A percentile compares a stretch with the other conserved stretches of the same genome.
These are phyloP conservation scores for Medicago arabica DNA, from an alignment of 306 rosid species.

Conservation along the genomic window DNA sequence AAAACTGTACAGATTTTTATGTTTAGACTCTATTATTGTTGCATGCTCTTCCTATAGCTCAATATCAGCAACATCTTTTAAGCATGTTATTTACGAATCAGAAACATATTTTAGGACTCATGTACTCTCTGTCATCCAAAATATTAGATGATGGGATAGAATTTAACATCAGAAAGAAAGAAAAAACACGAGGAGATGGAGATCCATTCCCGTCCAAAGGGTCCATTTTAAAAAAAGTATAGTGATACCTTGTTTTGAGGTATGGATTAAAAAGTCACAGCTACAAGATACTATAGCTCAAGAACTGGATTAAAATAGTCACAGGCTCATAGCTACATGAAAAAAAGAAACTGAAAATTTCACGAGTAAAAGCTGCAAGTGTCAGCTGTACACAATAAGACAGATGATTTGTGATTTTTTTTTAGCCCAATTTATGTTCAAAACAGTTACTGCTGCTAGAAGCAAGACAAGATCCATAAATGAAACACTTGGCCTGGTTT, in stretches of 20 bases:
- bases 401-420: not conserved
- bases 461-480: slow-evolving; percentile 7
- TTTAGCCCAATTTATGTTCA: not conserved
- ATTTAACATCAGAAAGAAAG: not conserved
- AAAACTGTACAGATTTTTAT: slow-evolving; percentile 26
- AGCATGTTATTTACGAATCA: not conserved
- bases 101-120: too few species aligned
- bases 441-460: not conserved
- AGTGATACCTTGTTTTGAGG: not conserved
- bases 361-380: not conserved
- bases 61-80: not conserved
- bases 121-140: not conserved
- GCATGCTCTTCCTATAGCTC: slow-evolving; percentile 12
- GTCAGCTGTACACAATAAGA: not conserved
- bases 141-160: not conserved
- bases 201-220: not conserved
- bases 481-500: not conserved
- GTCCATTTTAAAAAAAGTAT: not conserved
- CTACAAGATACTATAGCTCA: not conserved
- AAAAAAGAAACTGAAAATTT: not conserved
- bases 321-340: not conserved
- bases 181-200: not conserved
- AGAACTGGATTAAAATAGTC: not conserved
- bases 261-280: not conserved
- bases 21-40: slow-evolving; percentile 4